Evolutionary conservation across 2,329 filamentous ascomycete species (phyloP).

Genomic region (Alternaria angustiovoidea): DNA sequence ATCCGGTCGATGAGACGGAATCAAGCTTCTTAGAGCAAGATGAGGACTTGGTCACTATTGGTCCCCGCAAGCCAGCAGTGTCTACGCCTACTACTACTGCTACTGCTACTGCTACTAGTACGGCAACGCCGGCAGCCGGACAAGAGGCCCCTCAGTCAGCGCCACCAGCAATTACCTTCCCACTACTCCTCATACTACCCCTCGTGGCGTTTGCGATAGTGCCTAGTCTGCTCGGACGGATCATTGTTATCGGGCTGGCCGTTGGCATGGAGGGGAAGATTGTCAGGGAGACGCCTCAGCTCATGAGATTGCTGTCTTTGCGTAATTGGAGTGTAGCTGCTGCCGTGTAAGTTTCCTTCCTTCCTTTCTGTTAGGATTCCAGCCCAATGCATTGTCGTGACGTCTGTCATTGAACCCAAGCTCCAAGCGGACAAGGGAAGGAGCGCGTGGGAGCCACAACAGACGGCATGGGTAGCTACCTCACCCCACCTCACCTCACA

Average conservation of each 20-base stretch:
- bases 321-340: constrained; percentile 52
- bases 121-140: constrained; percentile 19
- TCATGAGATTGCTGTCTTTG: constrained; percentile 46
- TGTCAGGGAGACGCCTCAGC: constrained; percentile 43
- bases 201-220: constrained; percentile 55
- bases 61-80: constrained; percentile 28
- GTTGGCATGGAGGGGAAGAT: constrained; percentile 47
- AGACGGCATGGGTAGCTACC: not conserved
- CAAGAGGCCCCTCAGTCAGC: constrained; percentile 26
- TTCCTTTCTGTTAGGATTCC: not conserved
- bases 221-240: constrained; percentile 51
- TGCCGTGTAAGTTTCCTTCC: constrained; percentile 48
- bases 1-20: constrained; percentile 67
- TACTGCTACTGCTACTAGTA: constrained; percentile 12
- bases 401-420: not conserved
- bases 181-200: constrained; percentile 51
- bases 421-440: not conserved
- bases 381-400: not conserved
- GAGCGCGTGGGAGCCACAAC: not conserved
- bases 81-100: not conserved
- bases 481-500: not conserved
- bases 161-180: constrained; percentile 40
- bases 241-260: constrained; percentile 52
- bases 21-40: constrained; percentile 65
- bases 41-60: constrained; percentile 62